Base-by-base conservation (phyloP, 176 grass and related monocot species). In the Aegilops bicornis region DNA sequence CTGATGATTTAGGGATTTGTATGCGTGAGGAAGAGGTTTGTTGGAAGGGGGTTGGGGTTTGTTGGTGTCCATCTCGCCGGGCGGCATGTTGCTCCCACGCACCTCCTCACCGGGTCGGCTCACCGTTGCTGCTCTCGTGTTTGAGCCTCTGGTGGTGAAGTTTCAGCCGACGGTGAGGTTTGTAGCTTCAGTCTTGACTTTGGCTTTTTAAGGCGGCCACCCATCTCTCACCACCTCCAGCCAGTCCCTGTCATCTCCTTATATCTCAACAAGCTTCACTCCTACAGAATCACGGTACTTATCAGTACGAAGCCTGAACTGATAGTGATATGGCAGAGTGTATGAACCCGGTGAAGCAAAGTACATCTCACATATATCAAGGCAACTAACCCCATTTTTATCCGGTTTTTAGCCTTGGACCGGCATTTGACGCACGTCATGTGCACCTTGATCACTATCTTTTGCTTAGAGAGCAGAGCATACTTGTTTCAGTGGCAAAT, bases 101-200 rank as follows among this genome's bases (percentile, higher is more conserved):
- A 50, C 68, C 86, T 9, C 43, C 61, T 93, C 91, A 1, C 85
- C 59, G 3, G 3, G 70, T 14, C 1, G 66, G 83, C 32, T 87
- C 88, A 8, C 58, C 79, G 83, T 14, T 92, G 79, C 17, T 83
- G 79, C 79, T 93, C 87, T 4, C 62, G 73, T 15, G 92, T 64
- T 61, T 91, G 89, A n/a, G 89, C 6, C 1, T 75, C 7, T 30
- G 7, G 79, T 42, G 86, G 82, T 48, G 86, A 68, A 60, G 85
- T 80, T 13, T 89, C 85, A 0, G 76, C 35, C 22, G 85, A 89
- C 1, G 90, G 88, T 5, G 87, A 86, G 22, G 95, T 91, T 17
- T 95, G 87, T 8, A 87, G 87, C 65, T 98, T 93, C 0, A 91
- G 95, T 12, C 87, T 82, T 29, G 93, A 91, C 77, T 87, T 93